Evolutionary conservation across 495 filamentous ascomycete genomes (phyloP), one percentile per base, ranked within the genome.

Genomic region (Xylaria sp.): DNA sequence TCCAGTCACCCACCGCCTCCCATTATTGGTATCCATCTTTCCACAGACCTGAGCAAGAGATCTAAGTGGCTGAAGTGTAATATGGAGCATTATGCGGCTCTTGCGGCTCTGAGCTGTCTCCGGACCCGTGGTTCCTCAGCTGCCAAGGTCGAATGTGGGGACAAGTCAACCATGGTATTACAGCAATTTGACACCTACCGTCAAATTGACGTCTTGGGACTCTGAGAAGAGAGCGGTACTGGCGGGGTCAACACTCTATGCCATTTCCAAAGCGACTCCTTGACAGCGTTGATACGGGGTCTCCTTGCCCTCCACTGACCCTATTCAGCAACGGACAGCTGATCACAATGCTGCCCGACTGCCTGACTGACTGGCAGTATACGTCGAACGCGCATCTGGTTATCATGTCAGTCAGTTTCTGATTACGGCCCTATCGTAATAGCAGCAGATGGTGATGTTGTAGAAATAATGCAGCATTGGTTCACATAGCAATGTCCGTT

Each of bases 331-430:
- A 50, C 52, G 24, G 24, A 5, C 11, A n/a, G 63, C 8, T 66
- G 63, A 66, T 66, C 63, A 35, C 6, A 66, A 66, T 67, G 31
- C 24, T 14, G n/a, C n/a, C n/a, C n/a, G n/a, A n/a, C n/a, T n/a
- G n/a, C 1, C n/a, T 9, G 9, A 62, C 24, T 19, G 9, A 62
- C 19, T 44, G 21, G 12, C 37, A 62, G 17, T 37, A 9, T 29
- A 21, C 11, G 6, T 44, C 6, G 5, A 41, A 62, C 21, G 8
- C 2, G 0, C 21, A 43, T 44, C 24, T 44, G 17, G 15, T 21
- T 1, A 48, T 48, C 26, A 48, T 48, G 15, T 64, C 41, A 64
- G 5, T 5, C 1, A 14, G 41, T n/a, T n/a, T n/a, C n/a, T n/a
- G n/a, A n/a, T n/a, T n/a, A n/a, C n/a, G n/a, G n/a, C n/a, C n/a